Percentiles rank a stretch among this genome's conserved stretches.
Evolutionary conservation across 768 basidiomycete genomes (phyloP).

Genomic region (Coprinopsis marcescibilis): DNA sequence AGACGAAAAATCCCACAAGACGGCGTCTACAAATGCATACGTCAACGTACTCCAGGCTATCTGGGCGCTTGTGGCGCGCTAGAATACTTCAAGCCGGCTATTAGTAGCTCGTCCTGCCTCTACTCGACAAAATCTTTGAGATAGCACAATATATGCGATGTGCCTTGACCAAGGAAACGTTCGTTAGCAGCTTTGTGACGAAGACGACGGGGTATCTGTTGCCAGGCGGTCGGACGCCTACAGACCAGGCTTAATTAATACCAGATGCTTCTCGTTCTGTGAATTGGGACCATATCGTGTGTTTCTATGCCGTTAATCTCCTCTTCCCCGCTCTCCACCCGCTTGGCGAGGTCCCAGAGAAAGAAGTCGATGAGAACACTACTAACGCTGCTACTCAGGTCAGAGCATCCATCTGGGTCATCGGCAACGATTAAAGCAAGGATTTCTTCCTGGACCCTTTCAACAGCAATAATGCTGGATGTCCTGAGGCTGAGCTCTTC

Average conservation of each 20-base stretch:
- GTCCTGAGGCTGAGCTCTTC: slow-evolving; percentile 80
- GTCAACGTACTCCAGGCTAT: too few relatives aligned
- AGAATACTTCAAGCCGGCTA: too few relatives aligned
- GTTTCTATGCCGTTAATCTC: slow-evolving; percentile 54
- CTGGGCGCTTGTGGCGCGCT: too few relatives aligned
- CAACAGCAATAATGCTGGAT: slow-evolving; percentile 76
- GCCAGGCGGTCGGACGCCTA: too few relatives aligned
- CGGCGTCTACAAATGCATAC: too few relatives aligned
- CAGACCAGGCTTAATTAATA: slow-evolving; percentile 42
- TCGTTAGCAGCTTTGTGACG: too few relatives aligned
- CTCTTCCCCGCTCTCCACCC: slow-evolving; percentile 58
- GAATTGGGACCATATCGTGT: slow-evolving; percentile 57
- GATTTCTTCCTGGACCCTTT: slow-evolving; percentile 63
- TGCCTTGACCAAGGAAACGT: too few relatives aligned
- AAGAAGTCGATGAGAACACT: slow-evolving; percentile 90
- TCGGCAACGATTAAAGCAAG: slow-evolving; percentile 28
- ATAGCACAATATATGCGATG: too few relatives aligned
- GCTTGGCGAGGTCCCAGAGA: slow-evolving; percentile 83
- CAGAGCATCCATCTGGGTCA: background rate
- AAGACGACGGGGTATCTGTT: too few relatives aligned
- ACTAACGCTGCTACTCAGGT: slow-evolving; percentile 31
- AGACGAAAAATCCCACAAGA: too few relatives aligned
- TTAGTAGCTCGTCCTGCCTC: too few relatives aligned
- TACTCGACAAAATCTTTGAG: too few relatives aligned
- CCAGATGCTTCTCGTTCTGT: slow-evolving; percentile 82